phyloP scores from a whole-genome alignment of 208 protist species.

The Phytomonas serpens region DNA sequence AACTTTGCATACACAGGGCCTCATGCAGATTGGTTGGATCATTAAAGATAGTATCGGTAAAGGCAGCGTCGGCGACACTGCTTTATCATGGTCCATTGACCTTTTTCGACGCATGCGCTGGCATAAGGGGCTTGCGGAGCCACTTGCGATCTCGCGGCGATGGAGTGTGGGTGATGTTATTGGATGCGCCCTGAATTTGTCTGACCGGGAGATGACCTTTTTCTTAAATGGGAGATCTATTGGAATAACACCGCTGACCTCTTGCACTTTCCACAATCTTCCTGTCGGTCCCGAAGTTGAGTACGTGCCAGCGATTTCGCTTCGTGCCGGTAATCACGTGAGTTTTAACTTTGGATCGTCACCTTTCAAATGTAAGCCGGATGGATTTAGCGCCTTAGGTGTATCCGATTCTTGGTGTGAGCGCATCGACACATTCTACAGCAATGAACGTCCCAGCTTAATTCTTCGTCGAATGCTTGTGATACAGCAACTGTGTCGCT shows the following conservation, averaged over 20 bases:
- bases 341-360: slow-evolving; percentile 88
- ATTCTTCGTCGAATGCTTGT: slow-evolving; percentile 40
- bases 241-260: slow-evolving; percentile 13
- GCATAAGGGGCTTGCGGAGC: slow-evolving; percentile 61
- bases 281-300: slow-evolving; percentile 14
- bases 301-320: slow-evolving; percentile 75
- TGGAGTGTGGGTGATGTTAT: slow-evolving; percentile 84
- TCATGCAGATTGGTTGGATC: slow-evolving; percentile 90
- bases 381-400: slow-evolving; percentile 80
- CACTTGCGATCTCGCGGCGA: slow-evolving; percentile 41
- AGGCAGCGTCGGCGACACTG: slow-evolving; percentile 74
- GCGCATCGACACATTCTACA: slow-evolving; percentile 87
- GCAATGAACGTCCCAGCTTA: slow-evolving; percentile 35
- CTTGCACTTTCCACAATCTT: slow-evolving; percentile 35
- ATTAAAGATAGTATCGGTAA: slow-evolving; percentile 20
- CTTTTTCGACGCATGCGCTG: slow-evolving; percentile 83
- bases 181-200: slow-evolving; percentile 81
- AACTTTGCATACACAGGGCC: slow-evolving; percentile 76
- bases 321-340: slow-evolving; percentile 75
- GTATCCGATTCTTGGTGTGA: slow-evolving; percentile 89
- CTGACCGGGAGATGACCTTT: slow-evolving; percentile 67
- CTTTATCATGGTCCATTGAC: slow-evolving; percentile 81
- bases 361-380: slow-evolving; percentile 80
- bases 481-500: slow-evolving; percentile 48
- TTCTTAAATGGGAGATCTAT: slow-evolving; percentile 57